Evolutionary conservation across 2,329 filamentous ascomycete genomes (phyloP).

Genomic region (Ophiostoma australiae): DNA sequence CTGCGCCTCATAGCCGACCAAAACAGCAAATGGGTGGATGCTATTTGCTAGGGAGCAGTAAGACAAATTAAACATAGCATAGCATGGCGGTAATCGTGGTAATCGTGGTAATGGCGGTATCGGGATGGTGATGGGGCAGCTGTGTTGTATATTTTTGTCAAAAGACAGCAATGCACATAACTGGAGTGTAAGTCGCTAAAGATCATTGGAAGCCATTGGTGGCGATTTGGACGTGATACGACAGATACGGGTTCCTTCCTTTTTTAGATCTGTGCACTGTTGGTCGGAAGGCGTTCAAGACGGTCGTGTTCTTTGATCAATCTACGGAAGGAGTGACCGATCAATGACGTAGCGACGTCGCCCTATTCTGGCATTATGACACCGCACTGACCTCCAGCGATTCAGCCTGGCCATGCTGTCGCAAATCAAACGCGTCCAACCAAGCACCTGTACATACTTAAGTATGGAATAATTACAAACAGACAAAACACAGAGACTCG

Average conservation of each 20-base stretch:
- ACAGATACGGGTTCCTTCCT: constrained; percentile 1
- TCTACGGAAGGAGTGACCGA: constrained; percentile 1
- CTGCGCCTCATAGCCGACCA: constrained; percentile 17
- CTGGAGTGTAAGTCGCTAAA: background rate
- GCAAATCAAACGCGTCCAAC: background rate
- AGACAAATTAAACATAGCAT: background rate
- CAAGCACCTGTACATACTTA: background rate
- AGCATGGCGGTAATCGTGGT: background rate
- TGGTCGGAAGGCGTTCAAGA: background rate
- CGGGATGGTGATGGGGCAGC: background rate
- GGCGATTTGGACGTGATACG: background rate
- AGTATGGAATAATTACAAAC: background rate
- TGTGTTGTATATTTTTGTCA: background rate
- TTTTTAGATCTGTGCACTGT: background rate
- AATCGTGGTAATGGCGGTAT: background rate
- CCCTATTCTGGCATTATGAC: background rate
- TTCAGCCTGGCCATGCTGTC: background rate
- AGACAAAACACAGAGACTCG: background rate
- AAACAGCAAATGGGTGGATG: background rate
- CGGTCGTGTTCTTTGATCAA: background rate
- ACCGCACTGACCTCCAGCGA: background rate
- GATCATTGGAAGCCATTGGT: background rate
- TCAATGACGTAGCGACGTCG: background rate
- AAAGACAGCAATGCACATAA: background rate
- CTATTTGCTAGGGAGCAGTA: background rate